These are phyloP conservation scores for Capsicum baccatum DNA, from an alignment of 257 asterid species.

Conservation along the genomic window DNA sequence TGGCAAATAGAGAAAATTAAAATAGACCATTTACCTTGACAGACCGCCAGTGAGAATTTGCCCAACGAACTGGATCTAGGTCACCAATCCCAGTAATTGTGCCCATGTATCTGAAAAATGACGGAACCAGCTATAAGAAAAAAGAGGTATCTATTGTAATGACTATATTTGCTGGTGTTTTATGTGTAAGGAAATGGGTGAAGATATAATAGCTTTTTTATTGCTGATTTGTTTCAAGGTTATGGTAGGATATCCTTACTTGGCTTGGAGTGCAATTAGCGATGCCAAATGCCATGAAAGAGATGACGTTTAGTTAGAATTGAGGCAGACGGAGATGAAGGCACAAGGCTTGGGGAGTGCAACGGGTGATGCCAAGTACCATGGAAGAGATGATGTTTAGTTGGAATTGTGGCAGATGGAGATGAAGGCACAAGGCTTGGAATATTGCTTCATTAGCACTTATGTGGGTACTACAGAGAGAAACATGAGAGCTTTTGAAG, in stretches of 20 bases:
- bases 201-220: background rate
- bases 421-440: constrained; percentile 9
- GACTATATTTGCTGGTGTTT: background rate
- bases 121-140: constrained; percentile 35
- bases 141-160: constrained; percentile 21
- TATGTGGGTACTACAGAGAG: background rate
- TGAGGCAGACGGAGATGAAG: background rate
- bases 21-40: constrained; percentile 63
- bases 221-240: background rate
- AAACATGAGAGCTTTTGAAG: background rate
- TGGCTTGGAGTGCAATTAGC: background rate
- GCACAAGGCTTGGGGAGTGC: constrained; percentile 21
- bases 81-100: constrained; percentile 97
- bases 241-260: background rate
- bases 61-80: constrained; percentile 92
- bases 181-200: background rate
- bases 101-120: constrained; percentile 82
- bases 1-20: background rate
- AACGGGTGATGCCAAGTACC: background rate
- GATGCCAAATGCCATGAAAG: background rate
- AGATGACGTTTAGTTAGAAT: background rate
- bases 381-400: background rate
- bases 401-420: background rate
- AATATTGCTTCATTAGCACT: background rate
- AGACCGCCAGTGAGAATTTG: constrained; percentile 97